Evolutionary conservation across 345 rosid genomes (phyloP), one percentile per base, ranked within the genome.

Genomic region (Aurinia saxatilis): DNA sequence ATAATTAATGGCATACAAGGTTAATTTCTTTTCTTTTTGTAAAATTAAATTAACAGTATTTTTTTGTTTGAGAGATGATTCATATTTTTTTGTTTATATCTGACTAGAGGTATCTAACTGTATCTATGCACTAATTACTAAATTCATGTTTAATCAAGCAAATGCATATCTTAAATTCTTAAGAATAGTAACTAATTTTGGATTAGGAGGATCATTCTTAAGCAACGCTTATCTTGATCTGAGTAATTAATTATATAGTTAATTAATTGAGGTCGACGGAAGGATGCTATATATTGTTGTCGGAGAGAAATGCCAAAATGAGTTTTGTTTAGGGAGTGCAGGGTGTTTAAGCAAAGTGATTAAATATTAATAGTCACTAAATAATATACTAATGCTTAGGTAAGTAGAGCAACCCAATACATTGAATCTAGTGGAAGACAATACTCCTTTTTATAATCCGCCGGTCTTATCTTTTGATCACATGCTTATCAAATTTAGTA

Each of bases 401-500:
- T 63, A 29, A 40, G 30, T 64, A 50, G 57, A 64, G 48, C 65
- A 41, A 57, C 72, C 38, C 19, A 41, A 71, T 71, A 57, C 71
- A 71, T 65, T 71, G 71, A 71, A 71, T 45, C 47, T 49, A 65
- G 45, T 27, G 49, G 18, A 57, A 49, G 66, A 64, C 58, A 48
- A 2, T 2, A 48, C 31, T 34, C 55, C 2, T 11, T 46, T 66
- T 63, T 57, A 50, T 63, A 71, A 71, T 64, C 65, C 70, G 75
- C 75, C 75, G 70, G 61, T 71, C 65, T 58, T 71, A 58, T 64
- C 71, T 50, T 45, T 13, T n/a, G 29, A 34, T 50, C 75, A 71
- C 75, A 71, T 64, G 70, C 70, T 50, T 50, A 71, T 50, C 60
- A 71, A 71, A 71, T 71, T 71, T 71, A 64, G 70, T 61, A 60